Evolutionary conservation across 306 rosid genomes (phyloP).

Genomic region (Ochetophila trinervis): DNA sequence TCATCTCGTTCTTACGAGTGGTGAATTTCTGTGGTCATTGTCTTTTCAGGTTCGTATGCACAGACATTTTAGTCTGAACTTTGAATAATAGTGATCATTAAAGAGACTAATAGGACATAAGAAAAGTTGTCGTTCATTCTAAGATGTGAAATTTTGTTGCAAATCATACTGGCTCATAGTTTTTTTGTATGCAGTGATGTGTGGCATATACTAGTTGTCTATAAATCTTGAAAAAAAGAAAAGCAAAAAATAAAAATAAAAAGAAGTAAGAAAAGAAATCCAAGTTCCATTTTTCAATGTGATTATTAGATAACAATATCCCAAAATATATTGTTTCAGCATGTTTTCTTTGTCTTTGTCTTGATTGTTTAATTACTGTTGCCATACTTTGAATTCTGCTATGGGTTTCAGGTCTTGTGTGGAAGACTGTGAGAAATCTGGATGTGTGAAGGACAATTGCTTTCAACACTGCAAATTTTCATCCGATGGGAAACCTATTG

Average conservation of each 20-base stretch:
- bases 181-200: too few relatives aligned
- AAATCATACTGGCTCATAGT: not conserved
- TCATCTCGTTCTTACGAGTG: too few relatives aligned
- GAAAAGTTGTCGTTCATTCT: not conserved
- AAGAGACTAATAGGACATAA: not conserved
- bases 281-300: too few relatives aligned
- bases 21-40: too few relatives aligned
- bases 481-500: constrained; percentile 90
- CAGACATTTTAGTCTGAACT: too few relatives aligned
- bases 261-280: too few relatives aligned
- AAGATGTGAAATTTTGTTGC: not conserved
- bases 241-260: too few relatives aligned
- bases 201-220: too few relatives aligned
- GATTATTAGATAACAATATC: too few relatives aligned
- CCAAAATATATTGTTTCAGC: not conserved
- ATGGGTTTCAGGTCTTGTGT: constrained; percentile 60
- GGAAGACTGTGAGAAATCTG: constrained; percentile 76
- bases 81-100: too few relatives aligned
- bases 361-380: not conserved
- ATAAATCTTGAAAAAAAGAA: too few relatives aligned
- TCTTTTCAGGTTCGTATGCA: too few relatives aligned
- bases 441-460: constrained; percentile 80
- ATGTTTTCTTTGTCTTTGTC: not conserved
- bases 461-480: constrained; percentile 98
- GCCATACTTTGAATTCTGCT: not conserved